Percentiles rank a stretch among this genome's conserved stretches.
Conservation (phyloP, 2,329 filamentous ascomycete genomes). For the Anisogramma anomala region DNA sequence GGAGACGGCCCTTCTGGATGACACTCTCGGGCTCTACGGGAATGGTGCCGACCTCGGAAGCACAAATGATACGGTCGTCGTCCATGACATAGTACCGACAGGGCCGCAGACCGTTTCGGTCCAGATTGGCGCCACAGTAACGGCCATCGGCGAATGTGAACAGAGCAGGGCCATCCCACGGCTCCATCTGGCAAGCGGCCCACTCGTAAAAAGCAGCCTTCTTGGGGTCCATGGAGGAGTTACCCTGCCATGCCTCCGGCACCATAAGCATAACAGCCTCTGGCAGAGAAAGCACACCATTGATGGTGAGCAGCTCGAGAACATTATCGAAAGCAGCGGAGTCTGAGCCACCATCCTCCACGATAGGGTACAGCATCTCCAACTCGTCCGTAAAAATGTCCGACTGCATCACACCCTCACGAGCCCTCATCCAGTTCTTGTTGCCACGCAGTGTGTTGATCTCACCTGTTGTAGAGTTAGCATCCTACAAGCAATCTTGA, state of each 20-base stretch:
- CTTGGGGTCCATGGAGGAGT: constrained; percentile 79
- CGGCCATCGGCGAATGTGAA: constrained; percentile 96
- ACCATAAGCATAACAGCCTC: constrained; percentile 99
- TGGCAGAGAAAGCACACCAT: constrained; percentile 85
- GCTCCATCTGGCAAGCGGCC: constrained; percentile 98
- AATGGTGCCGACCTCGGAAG: constrained; percentile 91
- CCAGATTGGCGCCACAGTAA: constrained; percentile 93
- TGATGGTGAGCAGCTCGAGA: constrained; percentile 84
- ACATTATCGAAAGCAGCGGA: constrained; percentile 97
- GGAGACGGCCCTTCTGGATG: constrained; percentile 83
- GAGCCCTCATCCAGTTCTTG: constrained; percentile 99
- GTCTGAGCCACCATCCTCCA: constrained; percentile 93
- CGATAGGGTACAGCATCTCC: constrained; percentile 81
- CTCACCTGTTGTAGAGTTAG: constrained; percentile 43
- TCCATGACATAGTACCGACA: constrained; percentile 96
- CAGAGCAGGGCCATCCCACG: constrained; percentile 91
- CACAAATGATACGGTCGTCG: constrained; percentile 93
- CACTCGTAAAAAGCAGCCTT: constrained; percentile 98
- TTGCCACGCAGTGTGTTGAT: constrained; percentile 96
- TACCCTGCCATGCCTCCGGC: constrained; percentile 95
- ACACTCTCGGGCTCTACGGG: constrained; percentile 80
- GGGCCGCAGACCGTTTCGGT: constrained; percentile 87
- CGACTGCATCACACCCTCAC: constrained; percentile 89
- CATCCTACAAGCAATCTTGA: neutral
- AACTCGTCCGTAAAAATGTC: constrained; percentile 87